A percentile compares a stretch with the other conserved stretches of the same genome.
phyloP scores from a whole-genome alignment of 306 rosid species.

The Vigna reflexopilosa region DNA sequence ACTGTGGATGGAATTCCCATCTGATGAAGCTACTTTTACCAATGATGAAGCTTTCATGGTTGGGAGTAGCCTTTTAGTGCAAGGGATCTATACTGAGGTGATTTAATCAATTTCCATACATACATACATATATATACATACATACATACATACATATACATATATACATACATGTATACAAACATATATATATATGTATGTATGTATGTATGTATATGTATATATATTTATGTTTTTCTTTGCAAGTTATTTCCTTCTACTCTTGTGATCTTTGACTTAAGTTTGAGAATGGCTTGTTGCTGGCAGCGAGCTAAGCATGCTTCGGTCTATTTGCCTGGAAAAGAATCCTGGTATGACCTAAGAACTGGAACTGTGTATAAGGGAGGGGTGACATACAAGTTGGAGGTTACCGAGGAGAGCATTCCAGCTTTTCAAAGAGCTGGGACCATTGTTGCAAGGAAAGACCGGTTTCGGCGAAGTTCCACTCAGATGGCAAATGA shows the following conservation, averaged over 20 bases:
- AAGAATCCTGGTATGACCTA: constrained; percentile 85
- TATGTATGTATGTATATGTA: too few relatives aligned
- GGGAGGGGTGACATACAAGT: constrained; percentile 81
- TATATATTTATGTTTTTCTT: constrained; percentile 19
- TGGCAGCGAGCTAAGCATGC: constrained; percentile 72
- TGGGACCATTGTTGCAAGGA: constrained; percentile 90
- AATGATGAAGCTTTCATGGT: constrained; percentile 98
- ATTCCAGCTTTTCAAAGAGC: constrained; percentile 93
- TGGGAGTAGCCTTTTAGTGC: constrained; percentile 90
- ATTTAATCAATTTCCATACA: constrained; percentile 31
- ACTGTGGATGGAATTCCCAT: constrained; percentile 98
- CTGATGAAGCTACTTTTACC: constrained; percentile 86
- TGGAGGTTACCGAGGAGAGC: constrained; percentile 74
- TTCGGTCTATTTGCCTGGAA: constrained; percentile 90
- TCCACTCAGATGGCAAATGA: constrained; percentile 93
- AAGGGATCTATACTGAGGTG: constrained; percentile 94
- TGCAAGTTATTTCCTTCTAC: background rate
- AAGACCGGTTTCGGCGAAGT: constrained; percentile 92
- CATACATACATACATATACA: background rate
- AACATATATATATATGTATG: too few relatives aligned
- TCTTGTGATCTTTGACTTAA: constrained; percentile 31
- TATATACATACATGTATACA: too few relatives aligned
- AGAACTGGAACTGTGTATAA: constrained; percentile 73
- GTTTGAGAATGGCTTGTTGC: constrained; percentile 30
- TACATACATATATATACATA: too few relatives aligned